Percentiles rank a stretch among this genome's conserved stretches.
phyloP scores from a whole-genome alignment of 2,329 filamentous ascomycete species.

The Stachybotrys echinatus region DNA sequence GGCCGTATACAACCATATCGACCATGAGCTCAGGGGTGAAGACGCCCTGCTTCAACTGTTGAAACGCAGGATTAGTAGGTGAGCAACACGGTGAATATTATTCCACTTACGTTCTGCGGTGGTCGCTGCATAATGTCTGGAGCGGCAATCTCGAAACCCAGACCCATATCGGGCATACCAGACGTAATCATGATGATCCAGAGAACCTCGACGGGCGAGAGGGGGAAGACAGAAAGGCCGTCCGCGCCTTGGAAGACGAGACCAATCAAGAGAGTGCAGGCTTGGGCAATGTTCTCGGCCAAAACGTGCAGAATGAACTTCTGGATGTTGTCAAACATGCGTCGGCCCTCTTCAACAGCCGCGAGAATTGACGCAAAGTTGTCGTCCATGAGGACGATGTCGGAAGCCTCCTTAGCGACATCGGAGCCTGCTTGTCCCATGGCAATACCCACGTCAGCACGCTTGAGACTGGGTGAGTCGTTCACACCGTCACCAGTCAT shows the following conservation, averaged over 20 bases:
- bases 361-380: conserved; percentile 69
- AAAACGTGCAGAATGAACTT: conserved; percentile 66
- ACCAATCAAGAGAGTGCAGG: conserved; percentile 62
- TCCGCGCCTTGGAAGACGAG: conserved; percentile 62
- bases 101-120: conserved; percentile 51
- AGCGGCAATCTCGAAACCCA: conserved; percentile 65
- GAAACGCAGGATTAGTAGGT: not conserved
- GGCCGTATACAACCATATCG: conserved; percentile 62
- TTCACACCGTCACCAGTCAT: conserved; percentile 73
- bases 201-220: conserved; percentile 68
- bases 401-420: conserved; percentile 63
- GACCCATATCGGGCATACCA: conserved; percentile 68
- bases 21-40: conserved; percentile 61
- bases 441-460: conserved; percentile 65
- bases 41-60: conserved; percentile 43
- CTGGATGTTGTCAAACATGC: conserved; percentile 70
- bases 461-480: conserved; percentile 62
- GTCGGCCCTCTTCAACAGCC: conserved; percentile 64
- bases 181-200: conserved; percentile 80
- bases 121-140: conserved; percentile 64
- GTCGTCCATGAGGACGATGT: conserved; percentile 66
- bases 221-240: conserved; percentile 62
- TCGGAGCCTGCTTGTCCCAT: conserved; percentile 66
- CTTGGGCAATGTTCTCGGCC: conserved; percentile 65
- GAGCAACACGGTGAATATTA: not conserved